Evolutionary conservation across 2,329 filamentous ascomycete genomes (phyloP).

Genomic region (Colletotrichum lupini): DNA sequence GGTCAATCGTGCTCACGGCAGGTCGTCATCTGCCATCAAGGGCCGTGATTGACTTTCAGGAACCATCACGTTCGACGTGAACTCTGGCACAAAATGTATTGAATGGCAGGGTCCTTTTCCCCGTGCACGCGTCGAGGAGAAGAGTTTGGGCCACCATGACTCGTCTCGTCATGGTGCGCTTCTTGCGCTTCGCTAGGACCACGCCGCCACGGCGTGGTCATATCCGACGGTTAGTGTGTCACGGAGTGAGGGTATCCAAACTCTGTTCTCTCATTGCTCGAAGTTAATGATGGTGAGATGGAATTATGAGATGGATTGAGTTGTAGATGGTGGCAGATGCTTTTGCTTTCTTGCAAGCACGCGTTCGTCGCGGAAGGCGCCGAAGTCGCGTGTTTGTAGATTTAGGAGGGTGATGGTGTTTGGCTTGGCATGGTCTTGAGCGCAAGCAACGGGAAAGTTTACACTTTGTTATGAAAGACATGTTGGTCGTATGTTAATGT

Average conservation of each 20-base stretch:
- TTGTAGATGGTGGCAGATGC: not conserved
- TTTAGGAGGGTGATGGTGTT: not conserved
- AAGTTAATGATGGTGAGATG: not conserved
- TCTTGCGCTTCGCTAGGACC: conserved; percentile 18
- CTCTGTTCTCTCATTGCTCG: not conserved
- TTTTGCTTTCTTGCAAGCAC: not conserved
- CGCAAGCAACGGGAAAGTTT: not conserved
- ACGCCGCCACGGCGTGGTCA: conserved; percentile 33
- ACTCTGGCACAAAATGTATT: not conserved
- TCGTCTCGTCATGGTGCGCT: conserved; percentile 17
- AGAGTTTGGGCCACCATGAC: conserved; percentile 30
- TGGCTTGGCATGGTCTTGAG: not conserved
- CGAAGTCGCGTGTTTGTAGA: conserved; percentile 6
- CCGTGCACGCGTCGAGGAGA: not conserved
- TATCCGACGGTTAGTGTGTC: conserved; percentile 1
- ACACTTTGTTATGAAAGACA: not conserved
- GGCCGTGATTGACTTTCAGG: conserved; percentile 23
- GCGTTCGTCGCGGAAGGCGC: conserved; percentile 34
- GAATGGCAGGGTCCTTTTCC: conserved; percentile 17
- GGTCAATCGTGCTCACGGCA: not conserved
- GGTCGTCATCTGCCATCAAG: conserved; percentile 24
- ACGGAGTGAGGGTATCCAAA: conserved; percentile 31
- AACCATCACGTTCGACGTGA: conserved; percentile 15
- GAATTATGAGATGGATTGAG: not conserved
- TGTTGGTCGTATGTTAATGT: not conserved